A percentile compares a stretch with the other conserved stretches of the same genome.
Evolutionary conservation across 1,284 basidiomycete genomes (phyloP).

Genomic region (Schizophyllum amplum): DNA sequence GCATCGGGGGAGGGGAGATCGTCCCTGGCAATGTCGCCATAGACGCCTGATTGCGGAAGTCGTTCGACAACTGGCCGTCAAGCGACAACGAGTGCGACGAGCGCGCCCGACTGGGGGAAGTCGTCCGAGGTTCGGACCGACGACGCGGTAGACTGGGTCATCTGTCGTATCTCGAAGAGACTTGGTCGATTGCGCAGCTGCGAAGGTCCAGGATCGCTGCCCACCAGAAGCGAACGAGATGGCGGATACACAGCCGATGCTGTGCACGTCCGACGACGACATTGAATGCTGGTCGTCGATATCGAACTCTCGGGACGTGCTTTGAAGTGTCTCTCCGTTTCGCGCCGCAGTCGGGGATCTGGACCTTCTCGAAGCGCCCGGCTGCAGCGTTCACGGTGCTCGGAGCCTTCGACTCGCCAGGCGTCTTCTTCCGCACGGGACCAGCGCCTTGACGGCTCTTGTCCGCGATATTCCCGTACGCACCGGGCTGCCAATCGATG

Average conservation of each 20-base stretch:
- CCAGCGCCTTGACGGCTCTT: conserved; percentile 22
- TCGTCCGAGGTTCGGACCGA: conserved; percentile 70
- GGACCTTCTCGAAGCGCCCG: conserved; percentile 41
- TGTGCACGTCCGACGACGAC: conserved; percentile 78
- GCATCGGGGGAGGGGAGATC: conserved; percentile 67
- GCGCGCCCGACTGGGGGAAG: conserved; percentile 61
- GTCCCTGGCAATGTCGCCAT: conserved; percentile 55
- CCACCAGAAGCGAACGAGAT: conserved; percentile 74
- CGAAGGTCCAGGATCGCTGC: conserved; percentile 76
- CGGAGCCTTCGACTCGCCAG: conserved; percentile 24
- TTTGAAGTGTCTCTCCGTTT: conserved; percentile 62
- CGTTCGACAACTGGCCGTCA: conserved; percentile 73
- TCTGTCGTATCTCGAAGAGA: conserved; percentile 57
- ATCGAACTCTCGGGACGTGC: conserved; percentile 71
- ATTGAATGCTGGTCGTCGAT: conserved; percentile 78
- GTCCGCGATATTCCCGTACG: conserved; percentile 12
- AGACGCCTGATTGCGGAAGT: conserved; percentile 69
- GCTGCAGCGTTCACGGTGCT: conserved; percentile 49
- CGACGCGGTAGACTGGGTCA: conserved; percentile 56
- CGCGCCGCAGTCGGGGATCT: conserved; percentile 42
- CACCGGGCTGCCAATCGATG: conserved; percentile 43
- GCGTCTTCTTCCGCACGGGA: conserved; percentile 33
- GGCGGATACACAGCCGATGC: conserved; percentile 58
- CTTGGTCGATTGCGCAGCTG: conserved; percentile 53
- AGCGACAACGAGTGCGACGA: conserved; percentile 79